Conservation (phyloP, 352 stramenopile species). For the Pelagophyceae sp. region DNA sequence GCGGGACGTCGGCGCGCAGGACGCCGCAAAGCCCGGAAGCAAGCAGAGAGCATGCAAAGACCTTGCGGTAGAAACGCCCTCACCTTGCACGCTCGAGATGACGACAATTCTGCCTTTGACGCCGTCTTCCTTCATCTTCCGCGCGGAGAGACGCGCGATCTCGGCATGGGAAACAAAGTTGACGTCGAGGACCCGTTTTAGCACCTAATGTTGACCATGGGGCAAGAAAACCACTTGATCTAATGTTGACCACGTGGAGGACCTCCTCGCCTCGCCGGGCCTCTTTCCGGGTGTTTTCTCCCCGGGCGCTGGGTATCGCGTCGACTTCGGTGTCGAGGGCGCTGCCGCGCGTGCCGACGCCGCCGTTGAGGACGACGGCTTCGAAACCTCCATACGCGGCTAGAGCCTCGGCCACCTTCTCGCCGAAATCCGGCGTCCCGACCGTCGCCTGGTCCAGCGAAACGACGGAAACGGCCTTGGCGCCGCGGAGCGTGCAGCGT, state of each 20-base stretch:
- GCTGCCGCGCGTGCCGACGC: slow-evolving; percentile 20
- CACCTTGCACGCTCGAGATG: slow-evolving; percentile 25
- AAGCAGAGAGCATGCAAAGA: too few species aligned
- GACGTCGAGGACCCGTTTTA: slow-evolving; percentile 22
- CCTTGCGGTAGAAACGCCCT: too few species aligned
- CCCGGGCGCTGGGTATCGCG: too few species aligned
- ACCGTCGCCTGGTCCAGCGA: slow-evolving; percentile 8
- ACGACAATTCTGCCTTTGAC: slow-evolving; percentile 23
- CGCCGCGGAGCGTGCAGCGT: background rate
- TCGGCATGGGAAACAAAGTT: slow-evolving; percentile 26
- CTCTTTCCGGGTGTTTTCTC: too few species aligned
- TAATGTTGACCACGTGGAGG: too few species aligned
- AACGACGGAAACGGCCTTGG: background rate
- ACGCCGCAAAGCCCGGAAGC: too few species aligned
- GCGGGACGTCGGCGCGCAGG: too few species aligned
- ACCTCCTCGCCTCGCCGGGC: too few species aligned
- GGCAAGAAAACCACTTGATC: too few species aligned
- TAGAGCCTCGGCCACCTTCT: background rate
- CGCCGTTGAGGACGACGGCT: slow-evolving; percentile 26
- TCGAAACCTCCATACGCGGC: slow-evolving; percentile 25
- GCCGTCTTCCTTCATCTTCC: slow-evolving; percentile 2
- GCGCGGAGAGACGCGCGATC: slow-evolving; percentile 14
- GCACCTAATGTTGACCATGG: too few species aligned
- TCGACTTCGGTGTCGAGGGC: background rate
- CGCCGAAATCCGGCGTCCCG: slow-evolving; percentile 18